These are phyloP conservation scores for Apiospora aurea DNA, from an alignment of 2,329 filamentous ascomycete genomes.

Conservation along the genomic window DNA sequence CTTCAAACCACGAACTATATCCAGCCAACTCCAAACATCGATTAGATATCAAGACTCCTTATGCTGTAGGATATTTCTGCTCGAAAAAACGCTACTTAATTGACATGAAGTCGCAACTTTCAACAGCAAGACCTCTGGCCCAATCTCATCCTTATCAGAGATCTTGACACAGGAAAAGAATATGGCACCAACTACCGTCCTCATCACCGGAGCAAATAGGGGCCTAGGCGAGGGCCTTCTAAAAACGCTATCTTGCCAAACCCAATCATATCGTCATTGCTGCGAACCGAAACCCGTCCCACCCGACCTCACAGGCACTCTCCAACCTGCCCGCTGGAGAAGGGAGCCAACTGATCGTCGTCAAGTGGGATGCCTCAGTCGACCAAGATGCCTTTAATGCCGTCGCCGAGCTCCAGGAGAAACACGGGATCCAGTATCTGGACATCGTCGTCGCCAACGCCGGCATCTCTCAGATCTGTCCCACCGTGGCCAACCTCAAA, in stretches of 20 bases:
- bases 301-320: conserved; percentile 39
- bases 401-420: conserved; percentile 38
- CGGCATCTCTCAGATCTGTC: conserved; percentile 46
- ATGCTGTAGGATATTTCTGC: no score
- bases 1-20: no score
- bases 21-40: no score
- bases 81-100: no score
- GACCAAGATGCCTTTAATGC: conserved; percentile 43
- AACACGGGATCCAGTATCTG: conserved; percentile 47
- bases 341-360: conserved; percentile 45
- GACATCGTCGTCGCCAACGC: conserved; percentile 62
- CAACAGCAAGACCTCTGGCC: no score
- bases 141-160: no score
- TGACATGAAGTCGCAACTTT: no score
- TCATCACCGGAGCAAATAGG: conserved; percentile 47
- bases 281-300: conserved; percentile 43
- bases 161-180: conserved; percentile 26
- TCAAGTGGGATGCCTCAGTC: conserved; percentile 50
- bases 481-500: conserved; percentile 42
- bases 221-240: conserved; percentile 47
- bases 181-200: conserved; percentile 40
- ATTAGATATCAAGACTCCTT: no score
- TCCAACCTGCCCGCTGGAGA: conserved; percentile 42
- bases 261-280: conserved; percentile 62
- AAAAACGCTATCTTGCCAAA: conserved; percentile 47